Evolutionary conservation across 2,329 filamentous ascomycete genomes (phyloP).

Genomic region (Leptographium wingfieldii): DNA sequence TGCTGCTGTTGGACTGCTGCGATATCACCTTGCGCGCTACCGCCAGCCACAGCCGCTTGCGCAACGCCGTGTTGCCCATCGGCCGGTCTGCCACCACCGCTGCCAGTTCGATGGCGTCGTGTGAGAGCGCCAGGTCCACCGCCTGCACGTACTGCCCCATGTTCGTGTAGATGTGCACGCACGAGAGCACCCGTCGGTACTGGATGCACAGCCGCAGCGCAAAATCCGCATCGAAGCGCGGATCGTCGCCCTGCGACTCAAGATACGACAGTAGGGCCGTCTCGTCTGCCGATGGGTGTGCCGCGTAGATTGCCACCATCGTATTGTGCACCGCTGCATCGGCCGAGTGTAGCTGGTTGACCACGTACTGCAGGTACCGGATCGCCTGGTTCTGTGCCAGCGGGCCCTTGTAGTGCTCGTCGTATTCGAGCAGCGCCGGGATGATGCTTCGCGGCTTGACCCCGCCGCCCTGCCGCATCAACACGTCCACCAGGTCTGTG

Average conservation of each 20-base stretch:
- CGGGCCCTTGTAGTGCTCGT: constrained; percentile 58
- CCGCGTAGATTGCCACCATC: constrained; percentile 88
- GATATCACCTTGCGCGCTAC: constrained; percentile 91
- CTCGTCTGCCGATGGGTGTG: constrained; percentile 72
- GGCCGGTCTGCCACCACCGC: constrained; percentile 79
- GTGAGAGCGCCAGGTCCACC: constrained; percentile 81
- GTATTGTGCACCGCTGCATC: constrained; percentile 93
- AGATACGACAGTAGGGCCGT: constrained; percentile 77
- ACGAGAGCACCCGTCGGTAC: constrained; percentile 82
- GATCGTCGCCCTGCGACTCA: constrained; percentile 76
- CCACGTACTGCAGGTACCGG: constrained; percentile 84
- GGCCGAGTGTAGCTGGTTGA: constrained; percentile 70
- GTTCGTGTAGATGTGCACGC: constrained; percentile 91
- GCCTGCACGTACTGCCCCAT: constrained; percentile 94
- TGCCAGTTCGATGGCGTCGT: constrained; percentile 81
- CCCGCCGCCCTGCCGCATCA: constrained; percentile 78
- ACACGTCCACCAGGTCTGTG: constrained; percentile 78
- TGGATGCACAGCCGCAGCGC: constrained; percentile 91
- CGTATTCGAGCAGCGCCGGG: constrained; percentile 87
- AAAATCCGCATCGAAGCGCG: constrained; percentile 88
- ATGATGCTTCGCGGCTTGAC: constrained; percentile 81
- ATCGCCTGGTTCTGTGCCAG: constrained; percentile 78
- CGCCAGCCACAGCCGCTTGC: constrained; percentile 91
- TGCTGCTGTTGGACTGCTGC: constrained; percentile 62
- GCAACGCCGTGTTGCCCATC: constrained; percentile 56